Evolutionary conservation across 129 eudicot genomes (phyloP), one percentile per base, ranked within the genome.

Genomic region (Heracleum sosnowskyi): DNA sequence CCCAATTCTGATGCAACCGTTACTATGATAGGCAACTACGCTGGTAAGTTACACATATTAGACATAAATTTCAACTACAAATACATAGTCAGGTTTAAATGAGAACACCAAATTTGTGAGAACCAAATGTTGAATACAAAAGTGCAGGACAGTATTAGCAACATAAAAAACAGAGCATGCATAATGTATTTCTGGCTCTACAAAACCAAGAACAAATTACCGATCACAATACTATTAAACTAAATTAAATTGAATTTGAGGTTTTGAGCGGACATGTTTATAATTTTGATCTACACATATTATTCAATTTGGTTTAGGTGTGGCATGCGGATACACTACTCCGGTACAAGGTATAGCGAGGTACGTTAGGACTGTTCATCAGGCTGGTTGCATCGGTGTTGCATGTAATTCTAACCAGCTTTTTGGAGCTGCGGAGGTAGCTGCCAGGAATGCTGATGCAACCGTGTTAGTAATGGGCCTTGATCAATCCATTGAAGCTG

Each of bases 11-110:
- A 95, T 80, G 99, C 82, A 12, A 95, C 97, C 1, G 90, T 83
- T 17, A 92, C 97, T 68, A 95, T 95, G 99, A 95, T 91, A 10
- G 99, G 99, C 40, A 95, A 95, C 82, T 95, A 95, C 76, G 99
- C 99, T 0, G 99, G 99, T 91, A 89, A 0, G 71, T n/a, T 60
- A n/a, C 11, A 35, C 29, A 16, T 22, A 2, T 20, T 11, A 39
- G 4, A 22, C 40, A 73, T 57, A 57, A n/a, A 57, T n/a, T n/a
- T n/a, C 4, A 7, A 57, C 16, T 10, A n/a, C 28, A 26, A 0
- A n/a, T 57, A 57, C 33, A 57, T 2, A 0, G 31, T 55, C 28
- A 55, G 33, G 66, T 57, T n/a, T 0, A 26, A n/a, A 24, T n/a
- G 26, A 24, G 31, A 24, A n/a, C 29, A n/a, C 13, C 4, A 8